Base-by-base conservation (phyloP, 2,329 filamentous ascomycete genomes). In the Bretziella fagacearum region DNA sequence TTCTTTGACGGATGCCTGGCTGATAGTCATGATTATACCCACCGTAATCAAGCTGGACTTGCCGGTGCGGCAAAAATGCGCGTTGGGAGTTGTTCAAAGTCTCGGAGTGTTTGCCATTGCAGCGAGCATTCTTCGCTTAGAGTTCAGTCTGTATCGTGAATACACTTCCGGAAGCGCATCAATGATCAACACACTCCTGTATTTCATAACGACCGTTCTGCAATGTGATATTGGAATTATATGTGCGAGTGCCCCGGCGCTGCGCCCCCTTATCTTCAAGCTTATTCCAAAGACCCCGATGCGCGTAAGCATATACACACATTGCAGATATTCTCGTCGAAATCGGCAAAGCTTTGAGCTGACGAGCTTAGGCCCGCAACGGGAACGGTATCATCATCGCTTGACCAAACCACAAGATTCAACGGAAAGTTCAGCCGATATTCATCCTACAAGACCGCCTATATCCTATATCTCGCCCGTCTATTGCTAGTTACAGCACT, bases 1-100 rank as follows among this genome's bases (percentile, higher is more conserved):
- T 51, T 66, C 69, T n/a, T 58, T 58, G 2, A 61, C 68, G 22
- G 70, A 71, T 52, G 49, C 63, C 27, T 60, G 61, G 53, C 60
- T 73, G 7, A 59, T 71, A 42, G 44, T 57, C 2, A 54, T 71
- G 3, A 62, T 69, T 0, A 53, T 71, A 8, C 63, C 64, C 3
- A 61, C 60, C 36, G 50, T 70, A 3, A 59, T 11, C 6, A 15
- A n/a, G 6, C 11, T 43, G 6, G 15, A 17, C 15, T 18, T 43
- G 25, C 40, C 40, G 2, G 56, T 56, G n/a, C 60, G 62, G 35
- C 66, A 67, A 52, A 71, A 67, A 55, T 35, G 64, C 1, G 63
- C 63, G 27, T 59, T 70, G 2, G 56, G 57, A 1, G 37, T 63
- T 15, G 65, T 72, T 56, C 60, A 72, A 44, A 63, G 60, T 8